Base-by-base conservation (phyloP, 257 asterid genomes). In the Solanum bukasovii region DNA sequence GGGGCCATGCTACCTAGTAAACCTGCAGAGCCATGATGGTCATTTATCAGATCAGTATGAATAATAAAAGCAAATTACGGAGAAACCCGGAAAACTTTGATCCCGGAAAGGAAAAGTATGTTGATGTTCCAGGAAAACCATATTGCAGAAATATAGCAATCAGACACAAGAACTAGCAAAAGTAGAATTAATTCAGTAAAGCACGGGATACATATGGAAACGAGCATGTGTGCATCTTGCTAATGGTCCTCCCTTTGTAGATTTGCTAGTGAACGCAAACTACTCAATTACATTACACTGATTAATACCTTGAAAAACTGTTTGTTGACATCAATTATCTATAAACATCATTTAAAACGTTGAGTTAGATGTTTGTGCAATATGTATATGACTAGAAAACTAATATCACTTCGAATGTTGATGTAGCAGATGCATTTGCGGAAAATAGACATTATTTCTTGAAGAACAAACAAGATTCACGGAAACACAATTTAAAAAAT, bases 1-100 rank as follows among this genome's bases (percentile, higher is more conserved):
- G 99, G 99, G 27, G 95, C 98, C 59, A 94, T 79, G 79, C 96
- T 92, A 84, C 99, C 99, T 84, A 97, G 87, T 91, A 97, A 87
- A 88, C 99, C 99, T 97, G 94, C 87, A 88, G 90, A 83, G 27
- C 42, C 84, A 86, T 33, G 59, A 44, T n/a, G 83, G 56, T 38
- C 56, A 75, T 37, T 38, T 38, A 21, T 75, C 83, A 75, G 37
- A 77, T 91, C 84, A 87, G 59, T 1, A 52, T 21, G 40, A 33
- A n/a, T 27, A n/a, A 83, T 14, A 83, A 46, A 23, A n/a, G 16
- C 7, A 85, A 37, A 75, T 42, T 13, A 3, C 1, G n/a, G 42
- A 40, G 21, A 49, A 35, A 34, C 20, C 5, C 38, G 4, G 42
- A 79, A 10, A 8, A 20, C 5, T 9, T 20, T 13, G 34, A 27